Evolutionary conservation across 768 basidiomycete species (phyloP).

Genomic region (Mycena albidolilacea): DNA sequence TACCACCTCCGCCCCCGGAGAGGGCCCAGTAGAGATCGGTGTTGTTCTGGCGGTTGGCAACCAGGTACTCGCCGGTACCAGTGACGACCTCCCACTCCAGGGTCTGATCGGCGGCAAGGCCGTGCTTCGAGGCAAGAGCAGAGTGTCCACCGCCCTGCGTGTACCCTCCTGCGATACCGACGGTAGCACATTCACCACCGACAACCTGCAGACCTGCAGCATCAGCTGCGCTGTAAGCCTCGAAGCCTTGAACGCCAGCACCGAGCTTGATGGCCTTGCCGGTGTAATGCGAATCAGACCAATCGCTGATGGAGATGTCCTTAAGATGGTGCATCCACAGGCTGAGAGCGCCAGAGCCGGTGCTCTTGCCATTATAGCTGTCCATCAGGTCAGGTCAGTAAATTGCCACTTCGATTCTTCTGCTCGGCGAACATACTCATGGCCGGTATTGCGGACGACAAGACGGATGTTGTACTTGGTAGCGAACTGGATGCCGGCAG

Average conservation of each 20-base stretch:
- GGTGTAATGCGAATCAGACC: constrained; percentile 15
- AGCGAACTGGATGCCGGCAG: constrained; percentile 18
- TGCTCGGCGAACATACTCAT: constrained; percentile 27
- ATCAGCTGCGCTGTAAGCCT: constrained; percentile 8
- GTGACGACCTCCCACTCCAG: constrained; percentile 28
- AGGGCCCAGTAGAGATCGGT: constrained; percentile 54
- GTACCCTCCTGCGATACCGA: constrained; percentile 52
- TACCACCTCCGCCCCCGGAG: constrained; percentile 44
- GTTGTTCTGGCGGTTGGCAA: constrained; percentile 39
- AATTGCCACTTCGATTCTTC: constrained; percentile 15
- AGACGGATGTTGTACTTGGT: constrained; percentile 25
- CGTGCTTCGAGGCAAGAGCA: constrained; percentile 31
- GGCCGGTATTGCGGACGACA: constrained; percentile 30
- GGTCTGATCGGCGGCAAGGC: constrained; percentile 35
- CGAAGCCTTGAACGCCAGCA: constrained; percentile 25
- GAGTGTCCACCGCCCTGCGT: constrained; percentile 41
- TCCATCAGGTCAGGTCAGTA: constrained; percentile 14
- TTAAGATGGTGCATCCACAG: constrained; percentile 29
- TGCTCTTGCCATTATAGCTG: constrained; percentile 24
- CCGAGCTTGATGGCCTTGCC: constrained; percentile 25
- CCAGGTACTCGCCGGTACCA: constrained; percentile 12
- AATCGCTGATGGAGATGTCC: constrained; percentile 9
- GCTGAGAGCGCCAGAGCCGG: constrained; percentile 21
- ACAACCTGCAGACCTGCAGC: constrained; percentile 20
- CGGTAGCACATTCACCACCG: constrained; percentile 38